A percentile compares a stretch with the other conserved stretches of the same genome.
Evolutionary conservation across 2,329 filamentous ascomycete genomes (phyloP).

Genomic region (Hypoxylon sp.): DNA sequence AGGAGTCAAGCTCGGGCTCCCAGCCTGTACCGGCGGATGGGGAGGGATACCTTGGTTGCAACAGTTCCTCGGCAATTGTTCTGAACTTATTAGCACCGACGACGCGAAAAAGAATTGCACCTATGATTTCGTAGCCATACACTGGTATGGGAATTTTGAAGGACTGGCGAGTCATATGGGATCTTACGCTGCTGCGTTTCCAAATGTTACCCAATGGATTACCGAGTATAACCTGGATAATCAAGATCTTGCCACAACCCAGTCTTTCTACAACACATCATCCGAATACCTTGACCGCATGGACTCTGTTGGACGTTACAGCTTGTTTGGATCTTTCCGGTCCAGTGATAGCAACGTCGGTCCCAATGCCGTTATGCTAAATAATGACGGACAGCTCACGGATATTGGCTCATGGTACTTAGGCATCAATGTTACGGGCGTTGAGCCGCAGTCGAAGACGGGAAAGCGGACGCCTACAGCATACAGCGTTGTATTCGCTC

Average conservation of each 20-base stretch:
- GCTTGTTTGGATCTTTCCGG: conserved; percentile 82
- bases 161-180: conserved; percentile 77
- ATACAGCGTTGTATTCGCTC: conserved; percentile 1
- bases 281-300: conserved; percentile 75
- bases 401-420: conserved; percentile 84
- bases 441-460: conserved; percentile 53
- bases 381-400: conserved; percentile 75
- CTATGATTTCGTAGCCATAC: conserved; percentile 73
- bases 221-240: conserved; percentile 80
- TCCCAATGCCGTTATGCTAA: conserved; percentile 78
- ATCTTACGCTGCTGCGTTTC: conserved; percentile 68
- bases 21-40: conserved; percentile 74
- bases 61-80: conserved; percentile 75
- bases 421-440: conserved; percentile 65
- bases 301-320: conserved; percentile 74
- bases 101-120: conserved; percentile 65
- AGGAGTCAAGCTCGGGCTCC: conserved; percentile 77
- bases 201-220: conserved; percentile 76
- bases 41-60: conserved; percentile 75
- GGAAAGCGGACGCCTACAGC: neutral
- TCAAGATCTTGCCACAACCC: conserved; percentile 67
- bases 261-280: conserved; percentile 76
- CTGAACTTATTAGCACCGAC: conserved; percentile 65
- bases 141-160: conserved; percentile 78
- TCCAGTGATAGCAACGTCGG: conserved; percentile 79